These are phyloP conservation scores for Phytophthora capsici DNA, from an alignment of 352 stramenopile species.

Conservation along the genomic window DNA sequence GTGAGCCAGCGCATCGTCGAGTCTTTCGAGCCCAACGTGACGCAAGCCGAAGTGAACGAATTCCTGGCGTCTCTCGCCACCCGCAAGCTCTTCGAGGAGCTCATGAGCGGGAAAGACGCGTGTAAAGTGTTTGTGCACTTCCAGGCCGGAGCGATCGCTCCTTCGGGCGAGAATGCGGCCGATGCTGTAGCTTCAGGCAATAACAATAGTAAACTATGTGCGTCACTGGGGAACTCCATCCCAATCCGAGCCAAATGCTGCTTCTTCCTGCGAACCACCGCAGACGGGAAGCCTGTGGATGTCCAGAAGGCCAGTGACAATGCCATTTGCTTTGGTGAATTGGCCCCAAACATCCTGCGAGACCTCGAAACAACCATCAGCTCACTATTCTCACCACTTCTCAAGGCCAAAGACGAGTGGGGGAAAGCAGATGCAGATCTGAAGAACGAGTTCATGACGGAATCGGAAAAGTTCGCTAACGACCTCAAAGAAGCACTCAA, in stretches of 20 bases:
- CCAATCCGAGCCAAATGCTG: slow-evolving; percentile 84
- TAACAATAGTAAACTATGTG: slow-evolving; percentile 63
- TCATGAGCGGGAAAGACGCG: slow-evolving; percentile 72
- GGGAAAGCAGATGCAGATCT: slow-evolving; percentile 94
- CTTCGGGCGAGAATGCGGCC: slow-evolving; percentile 15
- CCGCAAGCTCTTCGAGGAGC: slow-evolving; percentile 78
- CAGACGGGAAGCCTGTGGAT: slow-evolving; percentile 80
- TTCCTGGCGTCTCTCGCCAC: slow-evolving; percentile 62
- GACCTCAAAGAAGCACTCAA: slow-evolving; percentile 96
- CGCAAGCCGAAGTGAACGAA: slow-evolving; percentile 57
- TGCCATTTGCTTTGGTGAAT: slow-evolving; percentile 82
- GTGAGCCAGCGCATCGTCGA: slow-evolving; percentile 77
- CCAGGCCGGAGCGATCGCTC: slow-evolving; percentile 25
- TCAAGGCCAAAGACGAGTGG: slow-evolving; percentile 96
- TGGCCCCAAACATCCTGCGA: slow-evolving; percentile 83
- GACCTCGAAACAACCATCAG: slow-evolving; percentile 85
- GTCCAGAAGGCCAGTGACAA: slow-evolving; percentile 79
- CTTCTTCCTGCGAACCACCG: slow-evolving; percentile 80
- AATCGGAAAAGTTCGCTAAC: slow-evolving; percentile 95
- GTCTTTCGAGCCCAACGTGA: slow-evolving; percentile 77
- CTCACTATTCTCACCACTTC: slow-evolving; percentile 90
- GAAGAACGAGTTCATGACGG: slow-evolving; percentile 93
- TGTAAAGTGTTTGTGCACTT: slow-evolving; percentile 85
- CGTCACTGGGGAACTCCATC: slow-evolving; percentile 72
- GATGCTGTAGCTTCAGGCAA: slow-evolving; percentile 13